phyloP scores from a whole-genome alignment of 2,329 filamentous ascomycete species.

The Fusarium sp. region DNA sequence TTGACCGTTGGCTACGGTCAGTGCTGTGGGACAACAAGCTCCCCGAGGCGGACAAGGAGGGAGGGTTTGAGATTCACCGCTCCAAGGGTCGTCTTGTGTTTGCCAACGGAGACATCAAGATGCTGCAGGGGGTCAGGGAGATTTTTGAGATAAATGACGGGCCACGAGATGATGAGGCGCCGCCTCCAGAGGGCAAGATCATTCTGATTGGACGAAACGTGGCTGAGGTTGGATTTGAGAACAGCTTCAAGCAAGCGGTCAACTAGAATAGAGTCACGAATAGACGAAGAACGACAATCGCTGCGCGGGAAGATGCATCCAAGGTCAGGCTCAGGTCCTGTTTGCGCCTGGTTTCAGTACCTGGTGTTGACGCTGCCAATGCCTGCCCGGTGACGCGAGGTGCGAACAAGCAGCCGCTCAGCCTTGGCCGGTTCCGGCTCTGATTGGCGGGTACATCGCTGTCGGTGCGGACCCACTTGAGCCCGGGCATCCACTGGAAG shows the following conservation, averaged over 20 bases:
- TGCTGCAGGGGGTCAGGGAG: conserved; percentile 92
- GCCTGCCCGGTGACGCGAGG: neutral
- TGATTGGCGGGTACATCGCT: conserved; percentile 46
- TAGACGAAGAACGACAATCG: neutral
- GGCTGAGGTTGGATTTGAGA: conserved; percentile 62
- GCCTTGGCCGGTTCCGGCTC: conserved; percentile 32
- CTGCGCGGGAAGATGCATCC: neutral
- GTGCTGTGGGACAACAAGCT: conserved; percentile 84
- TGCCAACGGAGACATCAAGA: conserved; percentile 72
- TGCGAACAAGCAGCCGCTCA: conserved; percentile 23
- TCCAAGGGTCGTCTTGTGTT: conserved; percentile 84
- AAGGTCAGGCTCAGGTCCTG: neutral
- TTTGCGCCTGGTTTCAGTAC: neutral
- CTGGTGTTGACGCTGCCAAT: neutral
- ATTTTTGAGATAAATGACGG: conserved; percentile 90
- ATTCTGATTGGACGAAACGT: conserved; percentile 73
- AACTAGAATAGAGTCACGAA: conserved; percentile 24
- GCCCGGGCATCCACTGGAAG: conserved; percentile 44
- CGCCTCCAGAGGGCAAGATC: conserved; percentile 64
- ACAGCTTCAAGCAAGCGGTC: conserved; percentile 53
- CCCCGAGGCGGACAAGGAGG: conserved; percentile 56
- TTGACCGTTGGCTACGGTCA: conserved; percentile 86
- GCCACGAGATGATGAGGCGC: conserved; percentile 48
- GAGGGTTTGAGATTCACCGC: conserved; percentile 83
- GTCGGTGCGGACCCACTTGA: conserved; percentile 56